Conservation (phyloP, 225 moss, liverwort and hornwort genomes). For the Ulota crispa region DNA sequence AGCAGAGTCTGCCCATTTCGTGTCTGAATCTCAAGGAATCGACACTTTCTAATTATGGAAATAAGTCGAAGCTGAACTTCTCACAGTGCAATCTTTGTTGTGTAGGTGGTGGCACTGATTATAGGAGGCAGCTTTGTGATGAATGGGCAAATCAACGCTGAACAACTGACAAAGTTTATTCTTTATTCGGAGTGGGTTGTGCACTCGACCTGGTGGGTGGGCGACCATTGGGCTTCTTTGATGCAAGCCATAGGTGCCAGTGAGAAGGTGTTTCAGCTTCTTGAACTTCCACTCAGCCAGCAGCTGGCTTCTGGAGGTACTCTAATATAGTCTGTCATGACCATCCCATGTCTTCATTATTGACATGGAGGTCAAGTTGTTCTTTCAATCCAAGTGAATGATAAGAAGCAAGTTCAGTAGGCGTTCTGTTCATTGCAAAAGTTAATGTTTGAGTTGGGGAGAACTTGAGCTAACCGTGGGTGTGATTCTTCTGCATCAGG, state of each 20-base stretch:
- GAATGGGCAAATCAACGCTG: conserved; percentile 82
- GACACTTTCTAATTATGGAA: neutral
- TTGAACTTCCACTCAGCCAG: conserved; percentile 81
- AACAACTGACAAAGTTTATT: conserved; percentile 95
- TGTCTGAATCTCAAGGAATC: neutral
- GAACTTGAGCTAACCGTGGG: conserved; percentile 1
- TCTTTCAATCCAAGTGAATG: conserved; percentile 5
- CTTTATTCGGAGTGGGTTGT: conserved; percentile 99
- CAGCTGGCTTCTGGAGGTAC: conserved; percentile 82
- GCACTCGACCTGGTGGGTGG: conserved; percentile 99
- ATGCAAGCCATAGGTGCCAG: conserved; percentile 99
- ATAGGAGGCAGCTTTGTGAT: conserved; percentile 97
- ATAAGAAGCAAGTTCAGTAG: neutral
- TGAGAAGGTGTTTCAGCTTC: conserved; percentile 95
- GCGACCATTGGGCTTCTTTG: conserved; percentile 98
- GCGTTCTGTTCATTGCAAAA: neutral
- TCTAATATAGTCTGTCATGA: neutral
- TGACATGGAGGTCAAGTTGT: neutral
- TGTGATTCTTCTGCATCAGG: conserved; percentile 43
- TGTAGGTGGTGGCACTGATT: conserved; percentile 93
- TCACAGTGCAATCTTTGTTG: conserved; percentile 29
- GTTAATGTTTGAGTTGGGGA: neutral
- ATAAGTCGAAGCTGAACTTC: conserved; percentile 14
- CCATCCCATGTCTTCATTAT: neutral
- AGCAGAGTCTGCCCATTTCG: conserved; percentile 14